Evolutionary conservation across 78 protist species (phyloP).

Genomic region (Cavenderia fasciculata): DNA sequence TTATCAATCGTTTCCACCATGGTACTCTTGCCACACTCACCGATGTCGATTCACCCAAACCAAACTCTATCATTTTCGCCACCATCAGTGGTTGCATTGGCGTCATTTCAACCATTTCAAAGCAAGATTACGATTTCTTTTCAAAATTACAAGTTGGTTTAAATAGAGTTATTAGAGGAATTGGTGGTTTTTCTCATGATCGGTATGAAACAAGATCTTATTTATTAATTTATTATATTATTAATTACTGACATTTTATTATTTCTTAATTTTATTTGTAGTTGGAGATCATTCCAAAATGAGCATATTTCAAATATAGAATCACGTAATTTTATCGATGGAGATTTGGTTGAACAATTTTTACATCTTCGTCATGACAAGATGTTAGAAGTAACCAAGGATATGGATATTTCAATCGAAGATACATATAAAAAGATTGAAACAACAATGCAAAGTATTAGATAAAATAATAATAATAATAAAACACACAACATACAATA

Average conservation of each 20-base stretch:
- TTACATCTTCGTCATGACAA: slow-evolving; percentile 69
- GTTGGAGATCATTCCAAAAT: slow-evolving; percentile 86
- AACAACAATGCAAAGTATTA: slow-evolving; percentile 61
- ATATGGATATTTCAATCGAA: slow-evolving; percentile 40
- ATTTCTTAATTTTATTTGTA: neutral
- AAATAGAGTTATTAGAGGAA: slow-evolving; percentile 70
- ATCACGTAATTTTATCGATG: slow-evolving; percentile 87
- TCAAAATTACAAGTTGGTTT: slow-evolving; percentile 43
- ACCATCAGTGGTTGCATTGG: slow-evolving; percentile 92
- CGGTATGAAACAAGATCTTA: neutral
- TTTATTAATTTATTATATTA: neutral
- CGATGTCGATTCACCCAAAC: slow-evolving; percentile 32
- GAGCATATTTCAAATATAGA: slow-evolving; percentile 65
- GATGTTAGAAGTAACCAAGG: slow-evolving; percentile 28
- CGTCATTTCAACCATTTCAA: slow-evolving; percentile 75
- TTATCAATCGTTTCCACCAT: slow-evolving; percentile 78
- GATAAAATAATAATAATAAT: slow-evolving; percentile 18
- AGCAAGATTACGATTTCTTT: slow-evolving; percentile 72
- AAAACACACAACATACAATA: no score
- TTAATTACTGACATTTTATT: no score
- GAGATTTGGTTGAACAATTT: slow-evolving; percentile 91
- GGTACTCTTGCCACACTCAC: slow-evolving; percentile 59
- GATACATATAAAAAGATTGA: slow-evolving; percentile 46
- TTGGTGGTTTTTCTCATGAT: slow-evolving; percentile 87
- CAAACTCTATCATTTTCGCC: slow-evolving; percentile 77